These are phyloP conservation scores for Cladosporium sp. DNA, from an alignment of 2,329 filamentous ascomycete species.

Conservation along the genomic window DNA sequence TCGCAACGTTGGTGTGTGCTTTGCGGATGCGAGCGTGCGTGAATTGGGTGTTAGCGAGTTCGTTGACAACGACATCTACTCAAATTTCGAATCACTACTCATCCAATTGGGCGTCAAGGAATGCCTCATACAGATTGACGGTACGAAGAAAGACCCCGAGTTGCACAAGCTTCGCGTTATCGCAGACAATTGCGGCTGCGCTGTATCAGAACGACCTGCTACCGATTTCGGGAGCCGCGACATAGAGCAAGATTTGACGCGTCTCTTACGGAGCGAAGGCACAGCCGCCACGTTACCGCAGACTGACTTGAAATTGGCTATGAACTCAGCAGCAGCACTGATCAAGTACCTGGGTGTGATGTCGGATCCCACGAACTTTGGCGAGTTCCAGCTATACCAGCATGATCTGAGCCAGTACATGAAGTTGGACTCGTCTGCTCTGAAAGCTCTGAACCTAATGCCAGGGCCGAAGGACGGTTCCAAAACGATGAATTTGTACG, in stretches of 20 bases:
- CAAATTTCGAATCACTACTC: conserved; percentile 92
- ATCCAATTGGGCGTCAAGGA: conserved; percentile 96
- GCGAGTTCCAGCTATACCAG: conserved; percentile 94
- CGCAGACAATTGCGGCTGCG: conserved; percentile 86
- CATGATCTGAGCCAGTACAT: conserved; percentile 96
- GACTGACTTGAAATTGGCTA: conserved; percentile 89
- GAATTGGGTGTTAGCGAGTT: conserved; percentile 97
- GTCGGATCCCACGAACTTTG: conserved; percentile 90
- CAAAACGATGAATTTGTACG: conserved; percentile 97
- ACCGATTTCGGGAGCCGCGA: conserved; percentile 83
- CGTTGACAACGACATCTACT: conserved; percentile 97
- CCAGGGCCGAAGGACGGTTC: conserved; percentile 87
- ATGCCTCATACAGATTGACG: conserved; percentile 79
- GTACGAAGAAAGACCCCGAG: conserved; percentile 78
- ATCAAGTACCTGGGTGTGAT: conserved; percentile 92
- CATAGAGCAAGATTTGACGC: conserved; percentile 89
- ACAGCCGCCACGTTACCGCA: conserved; percentile 74
- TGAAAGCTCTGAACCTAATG: conserved; percentile 95
- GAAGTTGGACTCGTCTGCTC: conserved; percentile 92
- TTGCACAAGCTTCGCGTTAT: conserved; percentile 82
- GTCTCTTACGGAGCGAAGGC: conserved; percentile 81
- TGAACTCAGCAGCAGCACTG: conserved; percentile 87
- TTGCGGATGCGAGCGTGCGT: conserved; percentile 92
- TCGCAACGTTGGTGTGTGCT: conserved; percentile 87
- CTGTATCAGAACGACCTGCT: conserved; percentile 72